Evolutionary conservation across 768 basidiomycete species (phyloP).

Genomic region (Agaricus bisporus): DNA sequence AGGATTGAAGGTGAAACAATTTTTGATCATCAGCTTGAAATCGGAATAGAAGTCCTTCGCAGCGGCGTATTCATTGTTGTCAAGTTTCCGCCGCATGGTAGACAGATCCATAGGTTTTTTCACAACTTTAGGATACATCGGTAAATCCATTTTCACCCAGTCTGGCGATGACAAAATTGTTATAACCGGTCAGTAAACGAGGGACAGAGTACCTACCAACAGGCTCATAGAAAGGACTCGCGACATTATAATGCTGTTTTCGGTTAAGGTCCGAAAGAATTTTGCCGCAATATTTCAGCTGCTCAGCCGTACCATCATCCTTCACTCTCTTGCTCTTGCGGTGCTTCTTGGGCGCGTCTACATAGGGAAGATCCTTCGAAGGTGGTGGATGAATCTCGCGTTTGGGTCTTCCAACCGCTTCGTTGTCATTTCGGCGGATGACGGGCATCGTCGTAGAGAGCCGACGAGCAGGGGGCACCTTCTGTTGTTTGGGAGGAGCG

Average conservation of each 20-base stretch:
- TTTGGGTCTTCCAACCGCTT: constrained; percentile 74
- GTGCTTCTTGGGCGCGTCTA: constrained; percentile 65
- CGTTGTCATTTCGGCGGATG: constrained; percentile 73
- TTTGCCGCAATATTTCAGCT: constrained; percentile 78
- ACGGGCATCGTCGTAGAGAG: constrained; percentile 77
- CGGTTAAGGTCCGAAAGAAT: constrained; percentile 69
- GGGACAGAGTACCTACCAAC: constrained; percentile 59
- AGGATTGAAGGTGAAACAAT: constrained; percentile 92
- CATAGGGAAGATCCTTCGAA: constrained; percentile 84
- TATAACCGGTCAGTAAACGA: neutral
- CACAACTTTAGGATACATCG: constrained; percentile 79
- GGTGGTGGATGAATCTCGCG: constrained; percentile 97
- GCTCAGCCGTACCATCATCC: constrained; percentile 70
- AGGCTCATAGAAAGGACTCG: constrained; percentile 87
- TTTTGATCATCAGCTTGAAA: constrained; percentile 91
- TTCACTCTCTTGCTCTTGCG: constrained; percentile 55
- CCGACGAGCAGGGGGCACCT: constrained; percentile 48
- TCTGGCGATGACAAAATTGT: constrained; percentile 38
- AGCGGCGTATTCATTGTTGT: constrained; percentile 67
- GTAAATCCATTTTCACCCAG: constrained; percentile 71
- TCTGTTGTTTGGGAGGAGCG: constrained; percentile 39
- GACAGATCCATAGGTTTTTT: constrained; percentile 95
- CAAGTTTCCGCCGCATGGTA: constrained; percentile 84
- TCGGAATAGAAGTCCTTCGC: constrained; percentile 83
- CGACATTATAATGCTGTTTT: constrained; percentile 69